A percentile compares a stretch with the other conserved stretches of the same genome.
phyloP scores from a whole-genome alignment of 2,329 filamentous ascomycete species.

The Phaeoacremonium minimum region DNA sequence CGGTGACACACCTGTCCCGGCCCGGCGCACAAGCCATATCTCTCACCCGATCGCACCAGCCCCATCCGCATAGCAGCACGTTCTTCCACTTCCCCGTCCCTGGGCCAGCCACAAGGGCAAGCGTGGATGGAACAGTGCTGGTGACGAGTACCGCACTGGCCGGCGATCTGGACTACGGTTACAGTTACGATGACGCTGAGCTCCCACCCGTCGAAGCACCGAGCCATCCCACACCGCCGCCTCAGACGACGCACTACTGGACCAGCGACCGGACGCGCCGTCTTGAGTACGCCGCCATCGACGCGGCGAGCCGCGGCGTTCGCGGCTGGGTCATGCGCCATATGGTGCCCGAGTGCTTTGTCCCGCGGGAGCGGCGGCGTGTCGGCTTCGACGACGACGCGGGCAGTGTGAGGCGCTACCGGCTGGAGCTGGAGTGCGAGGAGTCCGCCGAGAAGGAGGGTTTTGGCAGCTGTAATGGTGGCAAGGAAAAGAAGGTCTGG shows the following conservation, averaged over 20 bases:
- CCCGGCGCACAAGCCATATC: conserved; percentile 18
- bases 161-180: conserved; percentile 15
- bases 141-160: conserved; percentile 8
- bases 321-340: conserved; percentile 55
- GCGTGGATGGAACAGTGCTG: neutral
- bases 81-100: conserved; percentile 38
- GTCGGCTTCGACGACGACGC: conserved; percentile 57
- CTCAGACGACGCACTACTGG: conserved; percentile 63
- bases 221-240: conserved; percentile 42
- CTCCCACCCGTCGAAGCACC: conserved; percentile 12
- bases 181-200: conserved; percentile 3
- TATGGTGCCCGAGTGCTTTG: conserved; percentile 57
- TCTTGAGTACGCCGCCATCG: conserved; percentile 63
- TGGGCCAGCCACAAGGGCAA: conserved; percentile 21
- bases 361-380: conserved; percentile 43
- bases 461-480: too few species aligned
- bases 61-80: conserved; percentile 1
- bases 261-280: conserved; percentile 59
- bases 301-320: conserved; percentile 55
- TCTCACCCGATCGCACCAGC: conserved; percentile 10
- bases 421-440: conserved; percentile 47
- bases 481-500: neutral
- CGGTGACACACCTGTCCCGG: conserved; percentile 17
- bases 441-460: conserved; percentile 13
- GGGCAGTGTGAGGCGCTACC: conserved; percentile 59